Conservation (phyloP, 2,329 filamentous ascomycete species). For the Claviceps sp. region DNA sequence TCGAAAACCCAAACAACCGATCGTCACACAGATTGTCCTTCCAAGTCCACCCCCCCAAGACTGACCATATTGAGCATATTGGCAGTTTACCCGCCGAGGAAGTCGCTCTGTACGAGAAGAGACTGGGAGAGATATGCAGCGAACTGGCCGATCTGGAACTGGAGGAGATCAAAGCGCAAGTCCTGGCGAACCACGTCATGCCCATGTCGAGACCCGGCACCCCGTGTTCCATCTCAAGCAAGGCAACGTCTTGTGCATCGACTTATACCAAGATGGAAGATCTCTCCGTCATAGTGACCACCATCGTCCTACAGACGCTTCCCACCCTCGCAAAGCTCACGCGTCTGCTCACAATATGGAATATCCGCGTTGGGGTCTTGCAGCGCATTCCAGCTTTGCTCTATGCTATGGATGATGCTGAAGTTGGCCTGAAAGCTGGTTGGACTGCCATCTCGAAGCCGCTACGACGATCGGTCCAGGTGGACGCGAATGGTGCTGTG, state of each 20-base stretch:
- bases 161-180: conserved; percentile 80
- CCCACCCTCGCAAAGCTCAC: conserved; percentile 66
- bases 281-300: conserved; percentile 78
- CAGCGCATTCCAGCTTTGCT: conserved; percentile 59
- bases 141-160: conserved; percentile 59
- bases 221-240: conserved; percentile 19
- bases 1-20: conserved; percentile 30
- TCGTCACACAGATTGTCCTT: conserved; percentile 27
- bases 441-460: conserved; percentile 45
- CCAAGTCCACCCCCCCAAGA: conserved; percentile 11
- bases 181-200: conserved; percentile 67
- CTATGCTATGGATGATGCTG: conserved; percentile 49
- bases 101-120: conserved; percentile 54
- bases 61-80: conserved; percentile 34
- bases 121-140: conserved; percentile 59
- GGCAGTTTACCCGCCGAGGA: conserved; percentile 56
- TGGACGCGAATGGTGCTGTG: conserved; percentile 7
- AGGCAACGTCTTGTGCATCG: conserved; percentile 28
- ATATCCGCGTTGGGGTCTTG: conserved; percentile 59
- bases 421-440: conserved; percentile 49
- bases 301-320: conserved; percentile 78
- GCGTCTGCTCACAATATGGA: conserved; percentile 65
- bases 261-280: conserved; percentile 68
- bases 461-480: conserved; percentile 9
- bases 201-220: conserved; percentile 29